Percentiles rank a stretch among this genome's conserved stretches.
phyloP scores from a whole-genome alignment of 768 basidiomycete species.

The Auricularia sp. region DNA sequence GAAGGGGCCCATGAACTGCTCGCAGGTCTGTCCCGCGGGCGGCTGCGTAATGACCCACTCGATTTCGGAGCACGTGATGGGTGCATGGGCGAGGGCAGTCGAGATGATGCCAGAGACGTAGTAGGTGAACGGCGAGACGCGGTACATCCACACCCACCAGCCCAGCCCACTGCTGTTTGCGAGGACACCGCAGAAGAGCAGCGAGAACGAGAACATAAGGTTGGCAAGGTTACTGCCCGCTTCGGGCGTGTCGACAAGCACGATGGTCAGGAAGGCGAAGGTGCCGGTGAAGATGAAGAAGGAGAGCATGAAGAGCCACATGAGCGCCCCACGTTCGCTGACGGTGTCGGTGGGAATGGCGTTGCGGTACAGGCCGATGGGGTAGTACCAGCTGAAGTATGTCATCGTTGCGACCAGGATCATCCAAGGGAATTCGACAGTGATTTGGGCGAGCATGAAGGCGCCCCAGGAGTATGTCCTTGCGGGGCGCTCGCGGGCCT shows the following conservation, averaged over 20 bases:
- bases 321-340: constrained; percentile 27
- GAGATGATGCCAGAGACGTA: constrained; percentile 2
- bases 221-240: constrained; percentile 32
- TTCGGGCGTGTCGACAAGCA: constrained; percentile 27
- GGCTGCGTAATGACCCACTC: constrained; percentile 55
- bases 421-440: constrained; percentile 17
- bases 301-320: constrained; percentile 27
- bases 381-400: constrained; percentile 28
- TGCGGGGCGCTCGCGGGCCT: constrained; percentile 24
- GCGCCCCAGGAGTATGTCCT: constrained; percentile 26
- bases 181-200: constrained; percentile 34
- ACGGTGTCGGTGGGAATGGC: constrained; percentile 26
- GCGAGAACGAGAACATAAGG: constrained; percentile 29
- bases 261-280: constrained; percentile 27
- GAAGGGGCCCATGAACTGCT: constrained; percentile 40
- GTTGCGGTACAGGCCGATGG: constrained; percentile 27
- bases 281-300: constrained; percentile 33
- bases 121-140: constrained; percentile 8
- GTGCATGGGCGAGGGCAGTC: constrained; percentile 18
- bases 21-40: constrained; percentile 44
- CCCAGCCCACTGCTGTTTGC: constrained; percentile 17
- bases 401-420: constrained; percentile 19
- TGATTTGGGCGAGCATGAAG: constrained; percentile 26
- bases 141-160: constrained; percentile 26
- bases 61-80: constrained; percentile 37